These are phyloP conservation scores for Spathaspora boniae DNA, from an alignment of 805 yeast species.

Conservation along the genomic window DNA sequence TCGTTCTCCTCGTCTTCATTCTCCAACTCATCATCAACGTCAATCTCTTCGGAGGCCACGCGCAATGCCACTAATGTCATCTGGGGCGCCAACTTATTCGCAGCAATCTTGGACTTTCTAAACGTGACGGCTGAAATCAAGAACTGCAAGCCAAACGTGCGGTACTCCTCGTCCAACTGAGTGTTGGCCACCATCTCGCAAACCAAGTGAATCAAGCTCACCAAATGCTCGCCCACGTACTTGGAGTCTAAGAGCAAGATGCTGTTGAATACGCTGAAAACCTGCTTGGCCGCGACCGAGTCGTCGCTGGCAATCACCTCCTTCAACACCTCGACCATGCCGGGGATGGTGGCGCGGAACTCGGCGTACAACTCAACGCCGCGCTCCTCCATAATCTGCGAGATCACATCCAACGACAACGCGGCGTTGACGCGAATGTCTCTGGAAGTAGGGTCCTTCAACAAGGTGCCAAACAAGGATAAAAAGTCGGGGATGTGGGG, in stretches of 20 bases:
- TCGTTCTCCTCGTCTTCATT: slow-evolving; percentile 88
- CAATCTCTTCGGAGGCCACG: slow-evolving; percentile 73
- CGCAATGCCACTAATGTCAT: slow-evolving; percentile 70
- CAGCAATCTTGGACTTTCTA: slow-evolving; percentile 75
- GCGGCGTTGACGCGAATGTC: slow-evolving; percentile 82
- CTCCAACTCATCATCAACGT: slow-evolving; percentile 71
- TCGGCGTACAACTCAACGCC: slow-evolving; percentile 42
- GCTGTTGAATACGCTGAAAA: slow-evolving; percentile 83
- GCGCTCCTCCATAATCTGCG: slow-evolving; percentile 63
- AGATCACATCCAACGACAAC: slow-evolving; percentile 70
- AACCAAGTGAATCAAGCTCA: slow-evolving; percentile 67
- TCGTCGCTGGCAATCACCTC: slow-evolving; percentile 71
- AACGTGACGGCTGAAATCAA: slow-evolving; percentile 73
- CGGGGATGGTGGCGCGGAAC: slow-evolving; percentile 69
- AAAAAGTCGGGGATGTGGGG: slow-evolving; percentile 65
- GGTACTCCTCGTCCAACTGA: slow-evolving; percentile 70
- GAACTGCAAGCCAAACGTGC: slow-evolving; percentile 81
- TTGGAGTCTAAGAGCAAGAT: slow-evolving; percentile 73
- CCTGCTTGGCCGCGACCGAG: slow-evolving; percentile 62
- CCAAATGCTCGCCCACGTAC: slow-evolving; percentile 71
- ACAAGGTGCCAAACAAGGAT: slow-evolving; percentile 63
- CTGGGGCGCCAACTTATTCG: slow-evolving; percentile 80
- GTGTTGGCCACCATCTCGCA: slow-evolving; percentile 69
- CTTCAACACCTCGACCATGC: slow-evolving; percentile 76
- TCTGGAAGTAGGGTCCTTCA: slow-evolving; percentile 56